These are phyloP conservation scores for Elsinoe australis DNA, from an alignment of 2,329 filamentous ascomycete genomes.

Conservation along the genomic window DNA sequence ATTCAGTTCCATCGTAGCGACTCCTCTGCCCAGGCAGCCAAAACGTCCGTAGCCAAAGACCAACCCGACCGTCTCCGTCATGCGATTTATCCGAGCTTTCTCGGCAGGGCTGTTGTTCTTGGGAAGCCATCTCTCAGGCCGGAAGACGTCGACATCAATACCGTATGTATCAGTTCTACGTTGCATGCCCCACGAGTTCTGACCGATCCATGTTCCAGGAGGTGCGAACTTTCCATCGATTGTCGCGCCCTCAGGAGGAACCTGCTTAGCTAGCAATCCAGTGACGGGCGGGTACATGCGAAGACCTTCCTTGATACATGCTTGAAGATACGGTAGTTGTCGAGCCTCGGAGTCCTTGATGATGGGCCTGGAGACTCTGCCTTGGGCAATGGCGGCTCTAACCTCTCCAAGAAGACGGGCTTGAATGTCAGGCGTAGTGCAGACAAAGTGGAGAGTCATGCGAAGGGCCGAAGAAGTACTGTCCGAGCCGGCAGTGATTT, in stretches of 20 bases:
- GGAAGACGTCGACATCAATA: slow-evolving; percentile 32
- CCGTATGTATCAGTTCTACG: slow-evolving; percentile 33
- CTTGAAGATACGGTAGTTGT: slow-evolving; percentile 39
- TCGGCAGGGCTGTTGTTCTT: slow-evolving; percentile 27
- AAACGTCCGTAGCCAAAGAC: slow-evolving; percentile 33
- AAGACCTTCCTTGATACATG: slow-evolving; percentile 42
- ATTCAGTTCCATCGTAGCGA: slow-evolving; percentile 35
- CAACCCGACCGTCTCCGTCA: slow-evolving; percentile 32
- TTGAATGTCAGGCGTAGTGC: slow-evolving; percentile 44
- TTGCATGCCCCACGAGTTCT: slow-evolving; percentile 35
- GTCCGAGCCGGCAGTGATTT: slow-evolving; percentile 50
- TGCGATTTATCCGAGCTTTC: slow-evolving; percentile 25
- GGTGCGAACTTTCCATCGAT: slow-evolving; percentile 33
- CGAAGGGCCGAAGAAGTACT: slow-evolving; percentile 51
- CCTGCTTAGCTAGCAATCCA: slow-evolving; percentile 32
- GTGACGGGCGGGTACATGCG: slow-evolving; percentile 40
- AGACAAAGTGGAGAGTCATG: slow-evolving; percentile 46
- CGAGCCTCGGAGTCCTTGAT: slow-evolving; percentile 43
- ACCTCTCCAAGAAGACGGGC: slow-evolving; percentile 42
- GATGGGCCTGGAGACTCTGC: slow-evolving; percentile 37
- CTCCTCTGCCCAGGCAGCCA: slow-evolving; percentile 32
- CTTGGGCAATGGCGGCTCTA: slow-evolving; percentile 32
- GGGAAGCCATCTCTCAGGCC: slow-evolving; percentile 34
- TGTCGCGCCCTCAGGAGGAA: slow-evolving; percentile 29
- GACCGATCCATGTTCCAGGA: slow-evolving; percentile 33